Evolutionary conservation across 495 filamentous ascomycete species (phyloP), one percentile per base, ranked within the genome.

Genomic region (Opeltia flavorubescens): DNA sequence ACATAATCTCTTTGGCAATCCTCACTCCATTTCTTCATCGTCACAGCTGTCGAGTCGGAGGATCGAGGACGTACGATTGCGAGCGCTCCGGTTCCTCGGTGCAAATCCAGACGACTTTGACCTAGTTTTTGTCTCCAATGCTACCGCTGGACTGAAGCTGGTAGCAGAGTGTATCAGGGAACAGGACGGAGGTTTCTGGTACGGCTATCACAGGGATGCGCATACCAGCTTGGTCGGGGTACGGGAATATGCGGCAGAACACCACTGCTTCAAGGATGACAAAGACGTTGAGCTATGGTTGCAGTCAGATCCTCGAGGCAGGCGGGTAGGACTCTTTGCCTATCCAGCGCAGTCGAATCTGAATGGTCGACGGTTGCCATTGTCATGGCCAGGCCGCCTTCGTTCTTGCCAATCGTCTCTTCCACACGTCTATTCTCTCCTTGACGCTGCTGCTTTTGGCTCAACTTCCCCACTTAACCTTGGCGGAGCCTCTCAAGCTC

Each of bases 281-380:
- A 58, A 59, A 0, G 81, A 82, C 49, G 78, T 94, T 28, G 72
- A 81, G n/a, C 35, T 56, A 1, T 93, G 85, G 86, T 61, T 86
- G 7, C 57, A 56, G 20, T 27, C 44, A 23, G 39, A 39, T 4
- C 56, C 52, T 8, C 48, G 49, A 38, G 46, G 45, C 17, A 57
- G 60, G 5, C 58, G 29, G 1, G 43, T 66, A 1, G 60, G 59
- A 2, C 62, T 96, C 4, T 86, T 95, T 56, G 84, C 85, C 13
- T 95, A 82, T 57, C 86, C 89, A 9, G 88, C 77, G 2, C 89
- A 96, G 55, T 95, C 89, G 13, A 95, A 96, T 57, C 80, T 95
- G 80, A 83, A 89, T 50, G 89, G 89, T n/a, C 72, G 76, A 11
- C 76, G 86, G 11, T 67, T 84, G 35, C 86, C 88, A 7, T 59